Evolutionary conservation across 495 filamentous ascomycete genomes (phyloP), one percentile per base, ranked within the genome.

Genomic region (Penicillium alfredii): DNA sequence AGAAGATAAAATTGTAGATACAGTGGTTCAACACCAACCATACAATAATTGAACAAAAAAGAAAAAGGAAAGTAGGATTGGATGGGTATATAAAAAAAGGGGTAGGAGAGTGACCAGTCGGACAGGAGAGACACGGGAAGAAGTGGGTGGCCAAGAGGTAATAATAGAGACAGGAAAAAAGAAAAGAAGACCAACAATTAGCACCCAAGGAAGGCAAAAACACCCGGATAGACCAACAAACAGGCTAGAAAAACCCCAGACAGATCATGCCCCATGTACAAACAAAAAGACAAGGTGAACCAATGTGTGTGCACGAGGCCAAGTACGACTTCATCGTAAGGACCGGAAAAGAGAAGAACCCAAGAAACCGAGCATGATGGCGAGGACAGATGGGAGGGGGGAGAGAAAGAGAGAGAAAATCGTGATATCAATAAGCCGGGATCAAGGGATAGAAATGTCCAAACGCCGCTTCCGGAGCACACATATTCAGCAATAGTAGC

Each of bases 41-140:
- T 44, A 49, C 34, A 44, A 38, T 31, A 40, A 33, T 26, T 35
- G 16, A 27, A 23, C 36, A 5, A 27, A 8, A 38, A 30, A 33
- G 27, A 23, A 19, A 36, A 33, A 32, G 30, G 12, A 26, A 26
- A 41, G 30, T 8, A n/a, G 16, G 15, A 31, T 25, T 20, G 19
- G 16, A 26, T 22, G 28, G 10, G 20, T 15, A 31, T 10, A 27
- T 10, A 35, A 28, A 20, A 35, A 49, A 47, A 49, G 38, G 42
- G 56, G 51, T 48, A 33, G 49, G 40, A 45, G 46, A 32, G 31
- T 31, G 53, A 47, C 47, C 50, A 56, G 47, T 47, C 44, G 38
- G 44, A 49, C 19, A 42, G 36, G 33, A 11, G 13, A 29, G 30
- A 40, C 34, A 13, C 11, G 34, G 25, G 21, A 4, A 30, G 19